Base-by-base conservation (phyloP, 1,139 yeast genomes). In the Citeromyces siamensis region DNA sequence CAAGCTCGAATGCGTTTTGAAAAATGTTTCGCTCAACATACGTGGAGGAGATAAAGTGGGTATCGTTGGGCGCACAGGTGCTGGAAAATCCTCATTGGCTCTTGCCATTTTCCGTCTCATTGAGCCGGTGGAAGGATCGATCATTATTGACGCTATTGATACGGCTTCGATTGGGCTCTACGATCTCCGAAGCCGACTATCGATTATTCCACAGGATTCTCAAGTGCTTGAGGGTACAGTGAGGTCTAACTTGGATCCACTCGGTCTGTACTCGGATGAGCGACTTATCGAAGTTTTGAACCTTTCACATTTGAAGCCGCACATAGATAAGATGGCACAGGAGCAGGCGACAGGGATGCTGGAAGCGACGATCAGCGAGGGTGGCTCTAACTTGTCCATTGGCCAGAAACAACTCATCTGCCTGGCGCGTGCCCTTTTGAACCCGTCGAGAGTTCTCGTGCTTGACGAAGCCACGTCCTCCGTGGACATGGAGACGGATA, bases 171-270 rank as follows among this genome's bases (percentile, higher is more conserved):
- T 90, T 48, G 97, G 97, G 2, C 65, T 90, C 42, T 68, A 65
- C 41, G 97, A 90, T 53, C 67, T 90, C 51, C 76, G 98, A 59
- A 85, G 82, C 40, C 74, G 74, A 43, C 63, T 90, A 38, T 83
- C 95, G 0, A 90, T 90, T 46, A 90, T 90, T 48, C 98, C 98
- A 1, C 98, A 90, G 58, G 98, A 90, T 52, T 84, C 97, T 0
- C 97, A 90, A 58, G 94, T 88, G 4, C 88, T 90, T 53, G 88
- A 85, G 60, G 98, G 98, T 31, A 72, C 94, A 0, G 66, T 90
- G 34, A 70, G 95, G 50, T 79, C 83, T 34, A 90, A 90, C 56
- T 69, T 90, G 49, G 98, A 90, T 53, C 98, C 98, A 17, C 77
- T 83, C 3, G 62, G 68, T 32, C 62, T 59, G 36, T 77, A 68